Evolutionary conservation across 805 yeast genomes (phyloP).

Genomic region (Blastobotrys muscicola): DNA sequence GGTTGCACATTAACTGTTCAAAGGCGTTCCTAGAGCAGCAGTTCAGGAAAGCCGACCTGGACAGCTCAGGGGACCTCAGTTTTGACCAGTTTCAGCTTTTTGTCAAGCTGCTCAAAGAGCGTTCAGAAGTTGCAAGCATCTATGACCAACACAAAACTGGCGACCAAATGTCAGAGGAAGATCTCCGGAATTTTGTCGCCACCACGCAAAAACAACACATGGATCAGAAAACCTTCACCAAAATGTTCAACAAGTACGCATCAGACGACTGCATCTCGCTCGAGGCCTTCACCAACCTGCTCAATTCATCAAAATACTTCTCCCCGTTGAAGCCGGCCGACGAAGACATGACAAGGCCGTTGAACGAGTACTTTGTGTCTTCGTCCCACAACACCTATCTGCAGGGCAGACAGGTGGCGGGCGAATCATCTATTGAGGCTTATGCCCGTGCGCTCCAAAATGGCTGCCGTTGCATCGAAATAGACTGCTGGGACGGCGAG

Average conservation of each 20-base stretch:
- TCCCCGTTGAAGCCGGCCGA: constrained; percentile 10
- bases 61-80: constrained; percentile 42
- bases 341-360: constrained; percentile 50
- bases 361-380: constrained; percentile 80
- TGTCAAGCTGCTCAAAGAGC: constrained; percentile 53
- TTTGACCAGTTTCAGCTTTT: constrained; percentile 70
- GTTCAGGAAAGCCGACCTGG: constrained; percentile 47
- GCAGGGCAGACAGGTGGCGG: constrained; percentile 79
- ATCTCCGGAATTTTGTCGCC: constrained; percentile 37
- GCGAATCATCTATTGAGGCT: constrained; percentile 81
- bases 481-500: constrained; percentile 89
- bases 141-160: constrained; percentile 28
- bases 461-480: constrained; percentile 92
- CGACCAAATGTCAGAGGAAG: constrained; percentile 14
- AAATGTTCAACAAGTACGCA: constrained; percentile 34
- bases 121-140: constrained; percentile 51
- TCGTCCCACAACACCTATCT: constrained; percentile 94
- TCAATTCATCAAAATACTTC: constrained; percentile 26
- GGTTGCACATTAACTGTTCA: constrained; percentile 67
- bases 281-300: constrained; percentile 32
- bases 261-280: constrained; percentile 11
- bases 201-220: constrained; percentile 40
- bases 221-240: constrained; percentile 23
- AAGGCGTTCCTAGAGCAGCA: constrained; percentile 37
- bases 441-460: constrained; percentile 78